These are phyloP conservation scores for Cnidoscolus chayamansa DNA, from an alignment of 441 rosid species.

Conservation along the genomic window DNA sequence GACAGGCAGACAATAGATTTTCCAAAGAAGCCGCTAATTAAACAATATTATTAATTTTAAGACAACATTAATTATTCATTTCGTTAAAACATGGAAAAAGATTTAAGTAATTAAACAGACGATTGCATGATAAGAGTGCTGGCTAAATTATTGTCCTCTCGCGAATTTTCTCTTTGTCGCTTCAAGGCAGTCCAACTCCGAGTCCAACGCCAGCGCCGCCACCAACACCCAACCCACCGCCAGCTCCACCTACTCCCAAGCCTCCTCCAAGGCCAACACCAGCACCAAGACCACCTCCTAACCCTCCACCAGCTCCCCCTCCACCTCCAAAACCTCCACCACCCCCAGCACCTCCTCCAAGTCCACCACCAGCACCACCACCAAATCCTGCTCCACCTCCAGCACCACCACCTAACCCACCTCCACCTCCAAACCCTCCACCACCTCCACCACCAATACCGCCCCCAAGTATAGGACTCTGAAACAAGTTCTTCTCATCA, in stretches of 20 bases:
- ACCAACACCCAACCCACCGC: slow-evolving; percentile 33
- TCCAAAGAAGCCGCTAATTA: no score
- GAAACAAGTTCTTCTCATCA: slow-evolving; percentile 35
- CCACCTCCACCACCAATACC: slow-evolving; percentile 18
- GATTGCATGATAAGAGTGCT: neutral
- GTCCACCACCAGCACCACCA: slow-evolving; percentile 4
- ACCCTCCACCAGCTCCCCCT: slow-evolving; percentile 19
- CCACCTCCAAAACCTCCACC: slow-evolving; percentile 17
- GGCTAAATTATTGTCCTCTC: neutral
- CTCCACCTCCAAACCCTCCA: slow-evolving; percentile 5
- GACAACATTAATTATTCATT: neutral
- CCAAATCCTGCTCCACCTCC: slow-evolving; percentile 9
- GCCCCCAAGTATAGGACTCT: slow-evolving; percentile 18
- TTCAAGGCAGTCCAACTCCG: slow-evolving; percentile 35
- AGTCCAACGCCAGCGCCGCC: slow-evolving; percentile 33
- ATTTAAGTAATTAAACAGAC: neutral
- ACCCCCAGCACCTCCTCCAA: slow-evolving; percentile 4
- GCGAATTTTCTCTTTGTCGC: neutral
- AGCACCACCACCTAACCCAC: slow-evolving; percentile 9
- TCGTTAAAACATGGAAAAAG: neutral
- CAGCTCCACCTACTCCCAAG: neutral
- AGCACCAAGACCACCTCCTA: slow-evolving; percentile 17
- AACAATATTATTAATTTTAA: no score
- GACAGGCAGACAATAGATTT: no score
- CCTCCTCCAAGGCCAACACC: slow-evolving; percentile 3